phyloP scores from a whole-genome alignment of 2,329 filamentous ascomycete species.

The Neonectria neomacrospora region DNA sequence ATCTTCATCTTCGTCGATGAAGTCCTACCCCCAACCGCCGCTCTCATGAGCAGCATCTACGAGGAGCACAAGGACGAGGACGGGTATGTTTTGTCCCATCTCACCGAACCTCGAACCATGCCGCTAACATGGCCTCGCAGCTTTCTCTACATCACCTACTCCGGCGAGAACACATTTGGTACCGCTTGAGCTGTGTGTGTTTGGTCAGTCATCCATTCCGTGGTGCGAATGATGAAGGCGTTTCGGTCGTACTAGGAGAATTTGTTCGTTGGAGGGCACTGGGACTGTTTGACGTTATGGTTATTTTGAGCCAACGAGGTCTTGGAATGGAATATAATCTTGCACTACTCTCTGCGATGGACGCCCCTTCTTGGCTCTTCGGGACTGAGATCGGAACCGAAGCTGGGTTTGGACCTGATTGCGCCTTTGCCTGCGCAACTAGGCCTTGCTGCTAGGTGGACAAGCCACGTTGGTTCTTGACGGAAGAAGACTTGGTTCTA shows the following conservation, averaged over 20 bases:
- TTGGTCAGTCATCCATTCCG: conserved; percentile 34
- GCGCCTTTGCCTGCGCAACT: neutral
- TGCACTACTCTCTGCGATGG: conserved; percentile 30
- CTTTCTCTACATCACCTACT: conserved; percentile 99
- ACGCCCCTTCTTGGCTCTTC: conserved; percentile 18
- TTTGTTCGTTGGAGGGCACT: conserved; percentile 41
- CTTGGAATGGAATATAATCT: conserved; percentile 40
- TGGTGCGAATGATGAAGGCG: conserved; percentile 49
- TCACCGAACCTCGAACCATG: neutral
- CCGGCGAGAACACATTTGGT: conserved; percentile 99
- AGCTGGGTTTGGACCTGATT: neutral
- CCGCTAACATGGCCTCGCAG: conserved; percentile 57
- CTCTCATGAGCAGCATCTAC: conserved; percentile 99
- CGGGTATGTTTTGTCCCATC: conserved; percentile 59
- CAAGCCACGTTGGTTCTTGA: conserved; percentile 17
- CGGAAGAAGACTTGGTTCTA: conserved; percentile 11
- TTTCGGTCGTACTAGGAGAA: conserved; percentile 49
- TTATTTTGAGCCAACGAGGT: conserved; percentile 34
- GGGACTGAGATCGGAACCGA: conserved; percentile 2
- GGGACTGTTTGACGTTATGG: conserved; percentile 42
- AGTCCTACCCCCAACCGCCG: conserved; percentile 94
- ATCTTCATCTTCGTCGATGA: conserved; percentile 99
- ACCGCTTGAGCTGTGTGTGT: conserved; percentile 40
- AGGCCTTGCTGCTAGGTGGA: conserved; percentile 1
- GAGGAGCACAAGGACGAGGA: conserved; percentile 96